Conservation (phyloP, 768 basidiomycete species). For the Suillus decipiens region DNA sequence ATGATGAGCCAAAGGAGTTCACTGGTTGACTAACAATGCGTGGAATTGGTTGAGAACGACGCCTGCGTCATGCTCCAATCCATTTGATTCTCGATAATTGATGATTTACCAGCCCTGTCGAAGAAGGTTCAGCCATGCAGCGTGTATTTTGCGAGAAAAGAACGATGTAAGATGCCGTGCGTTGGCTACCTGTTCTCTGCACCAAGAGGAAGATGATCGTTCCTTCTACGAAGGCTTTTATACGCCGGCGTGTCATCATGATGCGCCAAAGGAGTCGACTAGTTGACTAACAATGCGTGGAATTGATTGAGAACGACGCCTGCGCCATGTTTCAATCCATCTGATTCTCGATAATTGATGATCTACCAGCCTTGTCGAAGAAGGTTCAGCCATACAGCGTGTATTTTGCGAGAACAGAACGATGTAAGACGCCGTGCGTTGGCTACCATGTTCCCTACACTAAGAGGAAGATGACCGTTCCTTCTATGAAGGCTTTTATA, state of each 20-base stretch:
- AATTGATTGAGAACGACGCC: background rate
- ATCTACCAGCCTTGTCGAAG: background rate
- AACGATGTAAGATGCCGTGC: background rate
- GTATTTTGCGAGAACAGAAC: background rate
- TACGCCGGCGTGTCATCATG: background rate
- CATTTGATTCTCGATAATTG: background rate
- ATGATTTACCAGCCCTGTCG: background rate
- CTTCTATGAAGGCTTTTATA: background rate
- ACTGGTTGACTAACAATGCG: background rate
- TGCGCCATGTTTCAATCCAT: background rate
- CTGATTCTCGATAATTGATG: background rate
- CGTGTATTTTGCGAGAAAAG: background rate
- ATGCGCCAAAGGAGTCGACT: background rate
- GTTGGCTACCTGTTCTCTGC: background rate
- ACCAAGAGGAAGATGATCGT: background rate
- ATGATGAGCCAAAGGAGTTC: background rate
- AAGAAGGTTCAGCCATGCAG: background rate
- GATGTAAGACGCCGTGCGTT: too few species aligned
- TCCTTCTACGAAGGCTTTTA: background rate
- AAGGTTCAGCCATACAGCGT: background rate
- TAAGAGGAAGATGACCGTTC: background rate
- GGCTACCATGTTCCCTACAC: background rate
- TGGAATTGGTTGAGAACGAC: background rate
- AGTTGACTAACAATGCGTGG: background rate
- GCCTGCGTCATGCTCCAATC: background rate